Evolutionary conservation across 2,329 filamentous ascomycete species (phyloP), one percentile per base, ranked within the genome.

Genomic region (Ophiostoma montium): DNA sequence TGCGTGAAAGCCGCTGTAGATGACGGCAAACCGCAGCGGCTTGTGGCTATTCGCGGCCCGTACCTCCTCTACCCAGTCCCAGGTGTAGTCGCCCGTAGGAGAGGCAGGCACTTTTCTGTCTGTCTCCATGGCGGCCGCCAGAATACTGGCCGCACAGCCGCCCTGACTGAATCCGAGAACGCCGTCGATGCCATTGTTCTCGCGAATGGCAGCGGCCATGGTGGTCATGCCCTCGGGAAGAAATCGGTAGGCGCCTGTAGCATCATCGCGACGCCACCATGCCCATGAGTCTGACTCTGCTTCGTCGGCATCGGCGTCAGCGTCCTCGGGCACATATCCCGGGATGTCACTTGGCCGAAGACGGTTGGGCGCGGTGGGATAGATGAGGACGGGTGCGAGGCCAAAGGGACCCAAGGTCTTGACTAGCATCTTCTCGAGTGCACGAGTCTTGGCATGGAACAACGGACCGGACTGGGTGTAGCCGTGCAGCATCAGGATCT

Each of bases 381-480:
- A 88, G 60, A 78, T 65, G 48, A 86, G 71, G 3, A 64, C 70
- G 55, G 70, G 73, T 48, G 62, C 70, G 58, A 76, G 62, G 56
- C 70, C 68, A 49, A 75, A 66, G 41, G 80, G 74, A 2, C 74
- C 65, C 54, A 95, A 83, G 27, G 78, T 68, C 61, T 94, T 95
- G 53, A 70, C 65, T 50, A 95, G 75, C 48, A 82, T 70, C 65
- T 95, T 95, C 58, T 88, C 79, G 1, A 95, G 71, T 11, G 86
- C 86, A 63, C 87, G 85, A 42, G 86, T 94, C 69, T 95, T 95
- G 63, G 82, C 77, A 62, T 79, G 82, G 75, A 95, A 95, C 54
- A 88, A 71, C 4, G 81, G 66, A 4, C 89, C 88, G 27, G 86
- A 94, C 71, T 96, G 90, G 8, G 90, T 95, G 75, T 81, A 95